Conservation (phyloP, 805 yeast species). For the Kuraishia piskuri region DNA sequence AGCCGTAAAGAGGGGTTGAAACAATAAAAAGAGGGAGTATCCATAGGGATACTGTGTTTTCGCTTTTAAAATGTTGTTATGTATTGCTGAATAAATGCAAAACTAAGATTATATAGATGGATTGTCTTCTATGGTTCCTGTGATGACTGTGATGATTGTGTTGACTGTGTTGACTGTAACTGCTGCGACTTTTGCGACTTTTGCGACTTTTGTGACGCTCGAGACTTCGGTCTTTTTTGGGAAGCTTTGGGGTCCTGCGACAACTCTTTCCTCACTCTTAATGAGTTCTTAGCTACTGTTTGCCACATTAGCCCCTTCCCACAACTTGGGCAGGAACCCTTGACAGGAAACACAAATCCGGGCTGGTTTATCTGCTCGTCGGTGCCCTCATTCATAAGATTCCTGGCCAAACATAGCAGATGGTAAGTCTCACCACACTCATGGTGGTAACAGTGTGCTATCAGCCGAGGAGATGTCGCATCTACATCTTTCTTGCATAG, state of each 20-base stretch:
- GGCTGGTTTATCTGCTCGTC: background rate
- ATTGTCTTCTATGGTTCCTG: background rate
- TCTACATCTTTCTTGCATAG: background rate
- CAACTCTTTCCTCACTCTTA: background rate
- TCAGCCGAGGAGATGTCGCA: background rate
- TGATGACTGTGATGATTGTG: constrained; percentile 1
- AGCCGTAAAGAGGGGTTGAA: constrained; percentile 8
- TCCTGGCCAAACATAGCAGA: constrained; percentile 24
- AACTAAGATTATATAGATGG: background rate
- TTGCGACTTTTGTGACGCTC: too few species aligned
- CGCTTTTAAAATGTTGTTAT: background rate
- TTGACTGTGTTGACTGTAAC: background rate
- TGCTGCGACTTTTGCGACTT: constrained; percentile 1
- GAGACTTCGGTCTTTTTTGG: background rate
- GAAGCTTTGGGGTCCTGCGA: background rate
- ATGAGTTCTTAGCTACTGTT: constrained; percentile 2
- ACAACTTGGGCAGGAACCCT: background rate
- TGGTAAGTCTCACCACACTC: constrained; percentile 24
- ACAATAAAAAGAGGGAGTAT: constrained; percentile 12
- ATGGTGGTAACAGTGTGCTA: constrained; percentile 17
- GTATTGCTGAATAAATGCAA: background rate
- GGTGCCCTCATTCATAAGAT: constrained; percentile 5
- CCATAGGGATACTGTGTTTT: background rate
- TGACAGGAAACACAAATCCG: background rate
- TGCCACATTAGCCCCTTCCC: background rate